Conservation (phyloP, 31 red algal species). For the Porphyra umbilicalis region DNA sequence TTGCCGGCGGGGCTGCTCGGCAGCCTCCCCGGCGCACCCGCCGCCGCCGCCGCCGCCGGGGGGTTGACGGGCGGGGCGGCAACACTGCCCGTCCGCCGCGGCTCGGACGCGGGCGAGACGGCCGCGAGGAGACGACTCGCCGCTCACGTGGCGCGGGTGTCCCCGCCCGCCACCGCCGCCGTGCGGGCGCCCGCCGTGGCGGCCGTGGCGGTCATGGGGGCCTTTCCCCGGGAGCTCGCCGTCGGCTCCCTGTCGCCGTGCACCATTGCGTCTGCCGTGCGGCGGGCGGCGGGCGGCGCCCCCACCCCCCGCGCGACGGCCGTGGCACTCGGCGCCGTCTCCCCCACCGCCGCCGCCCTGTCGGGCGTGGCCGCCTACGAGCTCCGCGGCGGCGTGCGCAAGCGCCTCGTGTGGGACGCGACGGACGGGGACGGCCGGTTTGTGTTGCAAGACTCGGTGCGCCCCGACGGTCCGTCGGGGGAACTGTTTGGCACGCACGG, state of each 20-base stretch:
- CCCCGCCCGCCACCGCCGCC: not conserved
- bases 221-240: not conserved
- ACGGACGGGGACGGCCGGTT: conserved; percentile 54
- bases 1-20: not conserved
- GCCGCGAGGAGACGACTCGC: not conserved
- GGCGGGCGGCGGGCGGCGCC: not conserved
- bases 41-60: too few relatives aligned
- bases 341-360: conserved; percentile 24
- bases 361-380: conserved; percentile 67
- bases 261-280: not conserved
- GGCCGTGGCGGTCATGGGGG: not conserved
- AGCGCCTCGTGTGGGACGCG: conserved; percentile 66
- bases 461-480: conserved; percentile 27
- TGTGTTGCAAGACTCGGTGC: conserved; percentile 59
- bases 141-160: conserved; percentile 5
- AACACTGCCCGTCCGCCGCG: not conserved
- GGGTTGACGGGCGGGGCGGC: not conserved
- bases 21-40: not conserved
- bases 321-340: not conserved
- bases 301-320: not conserved
- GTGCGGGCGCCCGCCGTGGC: not conserved
- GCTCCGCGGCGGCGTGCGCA: conserved; percentile 54
- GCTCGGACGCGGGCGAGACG: not conserved
- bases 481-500: conserved; percentile 33
- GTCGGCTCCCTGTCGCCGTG: not conserved